Evolutionary conservation across 805 yeast species (phyloP).

Genomic region (Ogataea methanolica): DNA sequence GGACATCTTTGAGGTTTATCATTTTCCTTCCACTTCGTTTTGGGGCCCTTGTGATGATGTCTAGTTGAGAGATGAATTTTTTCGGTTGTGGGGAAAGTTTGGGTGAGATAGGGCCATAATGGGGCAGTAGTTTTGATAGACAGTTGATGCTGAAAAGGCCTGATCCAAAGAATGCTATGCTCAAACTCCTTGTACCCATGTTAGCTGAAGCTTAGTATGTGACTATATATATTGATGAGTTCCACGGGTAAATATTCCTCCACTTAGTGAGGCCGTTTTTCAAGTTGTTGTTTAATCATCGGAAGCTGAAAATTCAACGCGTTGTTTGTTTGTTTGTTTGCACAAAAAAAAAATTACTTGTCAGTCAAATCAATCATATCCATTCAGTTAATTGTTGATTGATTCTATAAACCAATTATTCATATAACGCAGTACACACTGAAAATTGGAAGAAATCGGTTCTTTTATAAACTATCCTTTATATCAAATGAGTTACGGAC

Average conservation of each 20-base stretch:
- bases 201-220: background rate
- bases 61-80: constrained; percentile 30
- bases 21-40: constrained; percentile 61
- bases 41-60: constrained; percentile 59
- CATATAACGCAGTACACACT: background rate
- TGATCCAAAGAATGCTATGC: constrained; percentile 72
- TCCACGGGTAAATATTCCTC: no score
- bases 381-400: no score
- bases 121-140: constrained; percentile 35
- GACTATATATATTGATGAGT: background rate
- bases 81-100: background rate
- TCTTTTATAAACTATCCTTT: background rate
- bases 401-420: no score
- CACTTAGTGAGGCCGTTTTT: no score
- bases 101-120: constrained; percentile 1
- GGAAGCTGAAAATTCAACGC: no score
- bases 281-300: no score
- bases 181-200: constrained; percentile 6
- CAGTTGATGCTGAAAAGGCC: constrained; percentile 64
- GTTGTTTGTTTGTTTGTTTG: no score
- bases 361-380: no score
- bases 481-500: constrained; percentile 1
- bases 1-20: constrained; percentile 44
- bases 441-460: background rate
- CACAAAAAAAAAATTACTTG: no score